These are phyloP conservation scores for Monosporascus ibericus DNA, from an alignment of 2,329 filamentous ascomycete species.

Conservation along the genomic window DNA sequence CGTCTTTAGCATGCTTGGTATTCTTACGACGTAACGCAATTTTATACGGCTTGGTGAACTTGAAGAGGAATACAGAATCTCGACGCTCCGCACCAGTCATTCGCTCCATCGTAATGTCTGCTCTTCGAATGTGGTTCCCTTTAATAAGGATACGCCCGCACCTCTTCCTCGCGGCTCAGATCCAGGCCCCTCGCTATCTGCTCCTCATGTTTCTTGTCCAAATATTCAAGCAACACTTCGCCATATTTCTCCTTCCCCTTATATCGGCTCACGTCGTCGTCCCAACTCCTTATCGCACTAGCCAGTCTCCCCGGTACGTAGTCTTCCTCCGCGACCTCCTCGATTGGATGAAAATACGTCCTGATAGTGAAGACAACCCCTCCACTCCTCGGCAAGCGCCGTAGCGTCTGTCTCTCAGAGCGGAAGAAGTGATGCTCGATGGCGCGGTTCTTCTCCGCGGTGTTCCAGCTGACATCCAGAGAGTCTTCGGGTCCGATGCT, in stretches of 20 bases:
- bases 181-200: constrained; percentile 65
- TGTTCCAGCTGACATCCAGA: constrained; percentile 62
- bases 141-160: constrained; percentile 23
- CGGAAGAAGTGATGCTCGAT: constrained; percentile 72
- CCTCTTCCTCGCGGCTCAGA: constrained; percentile 28
- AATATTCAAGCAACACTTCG: constrained; percentile 66
- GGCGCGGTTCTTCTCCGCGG: constrained; percentile 66
- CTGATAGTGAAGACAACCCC: constrained; percentile 69
- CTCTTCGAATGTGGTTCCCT: background rate
- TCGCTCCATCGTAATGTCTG: background rate
- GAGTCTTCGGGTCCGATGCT: constrained; percentile 71
- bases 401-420: constrained; percentile 66
- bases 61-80: no score
- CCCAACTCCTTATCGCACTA: constrained; percentile 76
- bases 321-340: constrained; percentile 60
- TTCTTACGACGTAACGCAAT: no score
- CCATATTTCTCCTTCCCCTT: constrained; percentile 73
- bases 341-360: constrained; percentile 72
- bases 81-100: no score
- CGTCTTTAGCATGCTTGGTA: no score
- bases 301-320: constrained; percentile 75
- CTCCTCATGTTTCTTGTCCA: constrained; percentile 68
- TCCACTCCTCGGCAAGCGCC: constrained; percentile 52
- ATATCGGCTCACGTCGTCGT: constrained; percentile 67
- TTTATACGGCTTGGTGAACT: no score